Base-by-base conservation (phyloP, 1,284 basidiomycete species). In the Irpex sp. region DNA sequence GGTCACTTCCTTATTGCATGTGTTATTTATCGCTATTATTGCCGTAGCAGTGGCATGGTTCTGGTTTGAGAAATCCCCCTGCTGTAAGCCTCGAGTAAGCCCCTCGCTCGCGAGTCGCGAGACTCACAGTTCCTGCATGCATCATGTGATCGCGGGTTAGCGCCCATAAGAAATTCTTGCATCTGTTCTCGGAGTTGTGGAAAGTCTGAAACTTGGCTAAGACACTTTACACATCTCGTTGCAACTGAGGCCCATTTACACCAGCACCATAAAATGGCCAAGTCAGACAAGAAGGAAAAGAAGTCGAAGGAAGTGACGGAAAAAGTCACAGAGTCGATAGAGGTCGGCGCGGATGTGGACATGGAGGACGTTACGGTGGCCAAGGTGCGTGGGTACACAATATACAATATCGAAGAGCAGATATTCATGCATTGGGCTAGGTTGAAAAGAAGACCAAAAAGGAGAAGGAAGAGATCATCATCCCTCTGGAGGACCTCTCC, bases 401-500 rank as follows among this genome's bases (percentile, higher is more conserved):
- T 14, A 33, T 16, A 14, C 28, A 56, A 19, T 5, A 18, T 14
- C 14, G 48, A 6, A 12, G 36, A 21, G 23, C 23, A 55, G 10
- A 19, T 28, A 36, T 7, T 23, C 10, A 14, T 54, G 47, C 9
- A 57, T 12, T 19, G 6, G 9, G 78, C 12, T 72, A 80, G 53
- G 78, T 80, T 9, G 74, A 79, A 33, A 86, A 83, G 74, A 83
- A 84, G 67, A 68, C 69, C 33, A 82, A 81, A 65, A 86, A 82
- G 70, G 75, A 75, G 28, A 78, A 73, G 65, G 85, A 85, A 45
- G 87, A 88, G 66, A 81, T 89, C 60, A 72, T 80, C n/a, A 85
- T 94, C 52, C 82, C 89, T 6, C 63, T 88, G 2, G 93, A 93
- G 65, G 91, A 94, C 65, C 82, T 97, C 51, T 93, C 93, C 5